Percentiles rank a stretch among this genome's conserved stretches.
phyloP scores from a whole-genome alignment of 2,329 filamentous ascomycete genomes.

The Cladophialophora chaetospira region DNA sequence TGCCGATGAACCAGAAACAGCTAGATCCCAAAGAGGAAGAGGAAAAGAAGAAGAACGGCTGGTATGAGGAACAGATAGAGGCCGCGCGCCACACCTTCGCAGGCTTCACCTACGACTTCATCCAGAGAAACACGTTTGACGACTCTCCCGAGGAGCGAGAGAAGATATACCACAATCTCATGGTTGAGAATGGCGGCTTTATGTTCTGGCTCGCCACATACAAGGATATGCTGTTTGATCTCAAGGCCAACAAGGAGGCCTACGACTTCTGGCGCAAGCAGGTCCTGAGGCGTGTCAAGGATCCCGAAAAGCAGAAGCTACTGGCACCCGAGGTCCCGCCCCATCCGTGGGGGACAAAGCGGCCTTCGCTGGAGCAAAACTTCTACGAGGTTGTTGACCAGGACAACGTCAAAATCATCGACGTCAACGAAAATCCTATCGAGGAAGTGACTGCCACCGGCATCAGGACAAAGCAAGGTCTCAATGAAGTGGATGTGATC shows the following conservation, averaged over 20 bases:
- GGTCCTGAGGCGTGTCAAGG: slow-evolving; percentile 52
- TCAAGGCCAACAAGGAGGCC: slow-evolving; percentile 54
- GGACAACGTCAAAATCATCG: slow-evolving; percentile 50
- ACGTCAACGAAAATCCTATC: slow-evolving; percentile 49
- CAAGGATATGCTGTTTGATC: slow-evolving; percentile 53
- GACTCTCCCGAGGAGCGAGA: slow-evolving; percentile 55
- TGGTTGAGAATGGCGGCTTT: slow-evolving; percentile 55
- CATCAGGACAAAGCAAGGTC: slow-evolving; percentile 44
- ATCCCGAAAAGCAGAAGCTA: slow-evolving; percentile 53
- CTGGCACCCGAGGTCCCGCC: slow-evolving; percentile 57
- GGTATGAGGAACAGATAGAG: slow-evolving; percentile 56
- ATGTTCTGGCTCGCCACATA: slow-evolving; percentile 58
- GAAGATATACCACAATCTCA: slow-evolving; percentile 53
- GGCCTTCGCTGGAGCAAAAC: slow-evolving; percentile 50
- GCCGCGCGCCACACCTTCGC: slow-evolving; percentile 56
- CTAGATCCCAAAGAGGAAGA: slow-evolving; percentile 57
- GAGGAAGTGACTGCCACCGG: slow-evolving; percentile 43
- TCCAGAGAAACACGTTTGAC: slow-evolving; percentile 58
- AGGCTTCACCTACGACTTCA: slow-evolving; percentile 62
- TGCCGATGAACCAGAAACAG: slow-evolving; percentile 60
- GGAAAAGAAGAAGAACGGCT: slow-evolving; percentile 54
- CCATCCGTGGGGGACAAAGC: slow-evolving; percentile 59
- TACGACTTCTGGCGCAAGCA: slow-evolving; percentile 61
- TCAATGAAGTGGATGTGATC: slow-evolving; percentile 45
- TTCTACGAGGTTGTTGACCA: slow-evolving; percentile 56